Percentiles rank a stretch among this genome's conserved stretches.
Conservation (phyloP, 2,329 filamentous ascomycete species). For the Cladosporium sp. region DNA sequence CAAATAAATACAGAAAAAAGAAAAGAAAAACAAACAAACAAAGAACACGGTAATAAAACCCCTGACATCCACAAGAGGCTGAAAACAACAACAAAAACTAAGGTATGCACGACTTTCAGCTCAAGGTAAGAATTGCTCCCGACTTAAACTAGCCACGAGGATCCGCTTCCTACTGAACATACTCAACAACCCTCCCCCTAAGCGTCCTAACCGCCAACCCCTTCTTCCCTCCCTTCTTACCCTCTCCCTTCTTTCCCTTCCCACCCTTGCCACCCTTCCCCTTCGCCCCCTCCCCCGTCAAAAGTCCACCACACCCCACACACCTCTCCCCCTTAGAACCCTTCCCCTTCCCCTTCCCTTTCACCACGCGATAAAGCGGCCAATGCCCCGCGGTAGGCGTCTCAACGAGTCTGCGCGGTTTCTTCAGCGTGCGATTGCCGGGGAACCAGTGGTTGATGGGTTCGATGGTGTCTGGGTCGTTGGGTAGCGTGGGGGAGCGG, state of each 20-base stretch:
- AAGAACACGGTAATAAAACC: no score
- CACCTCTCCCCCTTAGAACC: constrained; percentile 5
- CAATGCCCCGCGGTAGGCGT: constrained; percentile 4
- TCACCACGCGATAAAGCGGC: constrained; percentile 2
- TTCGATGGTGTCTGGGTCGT: background rate
- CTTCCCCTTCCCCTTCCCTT: background rate
- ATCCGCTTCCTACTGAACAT: background rate
- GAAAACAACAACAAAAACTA: no score
- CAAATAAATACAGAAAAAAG: no score
- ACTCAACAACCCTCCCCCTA: constrained; percentile 1
- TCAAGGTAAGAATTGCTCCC: no score
- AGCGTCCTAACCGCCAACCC: background rate
- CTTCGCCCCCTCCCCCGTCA: background rate
- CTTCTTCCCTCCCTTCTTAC: background rate
- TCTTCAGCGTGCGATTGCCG: background rate
- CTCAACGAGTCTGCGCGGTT: constrained; percentile 9
- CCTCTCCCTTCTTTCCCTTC: background rate
- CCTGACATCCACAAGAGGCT: no score
- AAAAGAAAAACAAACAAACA: no score
- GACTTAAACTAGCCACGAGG: no score
- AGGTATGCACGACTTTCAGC: no score
- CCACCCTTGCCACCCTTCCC: background rate
- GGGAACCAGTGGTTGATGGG: constrained; percentile 13
- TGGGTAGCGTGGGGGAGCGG: background rate
- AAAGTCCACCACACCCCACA: background rate